A percentile compares a stretch with the other conserved stretches of the same genome.
Evolutionary conservation across 305 asterid genomes (phyloP).

Genomic region (Fraxinus angustifolia): DNA sequence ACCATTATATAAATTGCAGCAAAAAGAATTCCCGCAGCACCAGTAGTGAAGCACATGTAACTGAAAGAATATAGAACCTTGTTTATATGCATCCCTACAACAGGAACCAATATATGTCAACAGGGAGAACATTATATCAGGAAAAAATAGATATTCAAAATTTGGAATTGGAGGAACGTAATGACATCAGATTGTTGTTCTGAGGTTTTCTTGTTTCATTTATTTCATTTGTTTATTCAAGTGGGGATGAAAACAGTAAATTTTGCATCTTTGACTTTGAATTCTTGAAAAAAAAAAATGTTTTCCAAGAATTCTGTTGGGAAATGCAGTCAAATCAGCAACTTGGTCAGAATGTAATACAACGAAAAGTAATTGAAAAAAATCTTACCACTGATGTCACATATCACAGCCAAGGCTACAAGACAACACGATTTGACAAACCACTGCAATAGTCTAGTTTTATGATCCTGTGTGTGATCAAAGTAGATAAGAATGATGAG

Average conservation of each 20-base stretch:
- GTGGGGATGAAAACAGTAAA: background rate
- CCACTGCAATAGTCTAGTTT: slow-evolving; percentile 50
- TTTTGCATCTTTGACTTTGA: background rate
- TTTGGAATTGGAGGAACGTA: background rate
- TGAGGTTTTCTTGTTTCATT: background rate
- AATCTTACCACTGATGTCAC: slow-evolving; percentile 45
- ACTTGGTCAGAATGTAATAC: background rate
- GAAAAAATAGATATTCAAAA: background rate
- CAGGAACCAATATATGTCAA: background rate
- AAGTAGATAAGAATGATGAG: slow-evolving; percentile 6
- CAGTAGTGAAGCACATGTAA: slow-evolving; percentile 58
- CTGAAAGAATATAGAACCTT: slow-evolving; percentile 66
- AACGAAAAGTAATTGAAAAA: background rate
- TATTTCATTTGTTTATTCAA: background rate
- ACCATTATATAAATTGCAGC: slow-evolving; percentile 57
- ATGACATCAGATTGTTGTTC: background rate
- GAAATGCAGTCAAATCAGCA: background rate
- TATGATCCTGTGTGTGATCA: slow-evolving; percentile 52
- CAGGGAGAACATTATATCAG: background rate
- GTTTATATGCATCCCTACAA: slow-evolving; percentile 60
- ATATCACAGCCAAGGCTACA: slow-evolving; percentile 39
- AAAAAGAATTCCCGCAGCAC: slow-evolving; percentile 60
- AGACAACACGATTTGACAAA: slow-evolving; percentile 42
- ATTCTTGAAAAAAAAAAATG: background rate
- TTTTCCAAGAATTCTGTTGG: background rate